Evolutionary conservation across 306 rosid species (phyloP).

Genomic region (Lagenaria siceraria): DNA sequence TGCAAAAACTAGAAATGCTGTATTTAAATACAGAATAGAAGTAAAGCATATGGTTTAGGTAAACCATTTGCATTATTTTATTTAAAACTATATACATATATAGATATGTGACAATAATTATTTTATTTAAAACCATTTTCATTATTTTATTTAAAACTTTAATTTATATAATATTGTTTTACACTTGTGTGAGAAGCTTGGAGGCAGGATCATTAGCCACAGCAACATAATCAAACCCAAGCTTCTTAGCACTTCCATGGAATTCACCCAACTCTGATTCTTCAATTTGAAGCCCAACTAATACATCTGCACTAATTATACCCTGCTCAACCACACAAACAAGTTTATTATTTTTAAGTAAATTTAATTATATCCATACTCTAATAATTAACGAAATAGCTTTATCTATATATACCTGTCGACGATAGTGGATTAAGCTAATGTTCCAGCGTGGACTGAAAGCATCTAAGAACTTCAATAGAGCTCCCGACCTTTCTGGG

Average conservation of each 20-base stretch:
- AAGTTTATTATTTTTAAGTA: neutral
- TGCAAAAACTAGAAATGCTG: too few species aligned
- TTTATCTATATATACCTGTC: slow-evolving; percentile 36
- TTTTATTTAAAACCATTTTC: too few species aligned
- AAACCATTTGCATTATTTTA: too few species aligned
- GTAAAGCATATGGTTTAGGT: too few species aligned
- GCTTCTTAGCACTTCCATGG: slow-evolving; percentile 26
- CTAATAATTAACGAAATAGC: too few species aligned
- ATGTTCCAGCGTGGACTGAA: slow-evolving; percentile 93
- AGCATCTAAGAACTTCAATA: slow-evolving; percentile 60
- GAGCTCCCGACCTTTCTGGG: slow-evolving; percentile 83
- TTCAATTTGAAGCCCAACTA: slow-evolving; percentile 67
- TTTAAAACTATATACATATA: too few species aligned
- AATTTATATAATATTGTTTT: too few species aligned
- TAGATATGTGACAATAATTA: too few species aligned
- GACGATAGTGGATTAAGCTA: slow-evolving; percentile 72
- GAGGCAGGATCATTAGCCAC: slow-evolving; percentile 35
- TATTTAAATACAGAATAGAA: too few species aligned
- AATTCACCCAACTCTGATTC: slow-evolving; percentile 47
- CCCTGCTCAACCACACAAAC: slow-evolving; percentile 35
- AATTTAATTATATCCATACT: too few species aligned
- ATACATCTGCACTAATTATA: slow-evolving; percentile 62
- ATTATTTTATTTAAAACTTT: too few species aligned
- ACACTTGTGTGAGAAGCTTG: slow-evolving; percentile 24
- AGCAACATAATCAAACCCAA: slow-evolving; percentile 52